Evolutionary conservation across 2,329 filamentous ascomycete species (phyloP), one percentile per base, ranked within the genome.

Genomic region (Scopulariopsis brevicaulis): DNA sequence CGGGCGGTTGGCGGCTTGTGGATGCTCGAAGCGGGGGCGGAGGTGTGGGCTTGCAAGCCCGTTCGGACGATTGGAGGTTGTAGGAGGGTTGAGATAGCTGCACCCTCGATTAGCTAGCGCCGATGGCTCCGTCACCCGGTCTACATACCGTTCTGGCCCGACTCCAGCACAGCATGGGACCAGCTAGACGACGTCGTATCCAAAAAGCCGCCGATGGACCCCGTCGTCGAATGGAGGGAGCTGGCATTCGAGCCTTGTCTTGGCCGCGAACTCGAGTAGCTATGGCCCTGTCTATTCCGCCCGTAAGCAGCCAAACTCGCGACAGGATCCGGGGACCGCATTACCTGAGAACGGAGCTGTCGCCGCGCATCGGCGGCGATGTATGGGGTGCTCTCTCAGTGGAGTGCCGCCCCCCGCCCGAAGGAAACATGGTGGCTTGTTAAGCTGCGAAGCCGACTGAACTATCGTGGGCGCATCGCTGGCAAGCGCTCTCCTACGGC

Each of bases 61-160:
- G 92, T 96, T 62, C 93, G 84, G 59, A 95, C 84, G 63, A 96
- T 96, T 3, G 93, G 90, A 32, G 90, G 87, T 67, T 96, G 89
- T 4, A 97, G 81, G n/a, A 97, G 80, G 1, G 90, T 96, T 10
- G 92, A 96, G 65, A 97, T 97, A 61, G 94, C 88, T 90, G 62
- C 14, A 58, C 57, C 32, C 22, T 58, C 24, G 22, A n/a, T 56
- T 24, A 51, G 40, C 24, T 40, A 28, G 20, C 43, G 20, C 55
- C n/a, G 20, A 32, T 15, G 40, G 20, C n/a, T 12, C 46, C 20
- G 22, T 50, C 24, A 18, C 25, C 14, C 14, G 24, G 24, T 53
- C 28, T 15, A 69, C 70, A 34, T 70, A 89, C 86, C 91, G 81
- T 96, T 96, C 65, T 92, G 89, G 12, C 86, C 84, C n/a, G 84